A percentile compares a stretch with the other conserved stretches of the same genome.
phyloP scores from a whole-genome alignment of 2,329 filamentous ascomycete genomes.

The Fonsecaea erecta region DNA sequence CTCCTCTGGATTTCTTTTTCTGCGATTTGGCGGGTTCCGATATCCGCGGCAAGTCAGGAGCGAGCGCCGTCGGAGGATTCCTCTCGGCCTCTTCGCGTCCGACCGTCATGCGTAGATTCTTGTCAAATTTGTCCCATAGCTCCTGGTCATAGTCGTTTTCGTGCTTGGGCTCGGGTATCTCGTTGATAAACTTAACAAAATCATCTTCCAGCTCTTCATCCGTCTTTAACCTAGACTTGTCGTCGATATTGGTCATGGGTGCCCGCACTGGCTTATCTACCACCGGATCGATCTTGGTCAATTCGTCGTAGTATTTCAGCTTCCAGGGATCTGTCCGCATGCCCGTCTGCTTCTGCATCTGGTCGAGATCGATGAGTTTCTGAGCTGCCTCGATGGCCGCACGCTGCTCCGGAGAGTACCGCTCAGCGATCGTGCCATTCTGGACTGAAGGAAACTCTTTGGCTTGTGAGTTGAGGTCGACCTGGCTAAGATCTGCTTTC shows the following conservation, averaged over 20 bases:
- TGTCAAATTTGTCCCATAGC: conserved; percentile 34
- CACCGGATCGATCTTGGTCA: conserved; percentile 74
- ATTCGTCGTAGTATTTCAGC: conserved; percentile 80
- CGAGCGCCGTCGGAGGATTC: conserved; percentile 55
- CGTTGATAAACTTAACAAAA: conserved; percentile 51
- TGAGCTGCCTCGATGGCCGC: conserved; percentile 82
- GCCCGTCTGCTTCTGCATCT: conserved; percentile 67
- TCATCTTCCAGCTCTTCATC: conserved; percentile 66
- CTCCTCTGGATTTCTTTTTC: conserved; percentile 39
- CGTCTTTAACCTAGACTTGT: conserved; percentile 64
- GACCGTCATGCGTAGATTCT: conserved; percentile 54
- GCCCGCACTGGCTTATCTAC: conserved; percentile 71
- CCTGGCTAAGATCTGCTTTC: conserved; percentile 43
- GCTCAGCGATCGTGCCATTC: conserved; percentile 40
- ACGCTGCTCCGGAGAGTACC: conserved; percentile 81
- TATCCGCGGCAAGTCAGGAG: conserved; percentile 57
- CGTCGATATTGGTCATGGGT: conserved; percentile 57
- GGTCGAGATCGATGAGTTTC: conserved; percentile 71
- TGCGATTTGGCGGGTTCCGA: conserved; percentile 42
- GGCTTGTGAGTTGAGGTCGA: conserved; percentile 28
- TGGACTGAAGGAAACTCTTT: conserved; percentile 22
- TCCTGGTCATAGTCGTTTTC: conserved; percentile 31
- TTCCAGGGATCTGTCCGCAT: conserved; percentile 73
- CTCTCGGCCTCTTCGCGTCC: conserved; percentile 57
- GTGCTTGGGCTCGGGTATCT: conserved; percentile 40